phyloP scores from a whole-genome alignment of 257 asterid species.

The Forsythia suspensa region DNA sequence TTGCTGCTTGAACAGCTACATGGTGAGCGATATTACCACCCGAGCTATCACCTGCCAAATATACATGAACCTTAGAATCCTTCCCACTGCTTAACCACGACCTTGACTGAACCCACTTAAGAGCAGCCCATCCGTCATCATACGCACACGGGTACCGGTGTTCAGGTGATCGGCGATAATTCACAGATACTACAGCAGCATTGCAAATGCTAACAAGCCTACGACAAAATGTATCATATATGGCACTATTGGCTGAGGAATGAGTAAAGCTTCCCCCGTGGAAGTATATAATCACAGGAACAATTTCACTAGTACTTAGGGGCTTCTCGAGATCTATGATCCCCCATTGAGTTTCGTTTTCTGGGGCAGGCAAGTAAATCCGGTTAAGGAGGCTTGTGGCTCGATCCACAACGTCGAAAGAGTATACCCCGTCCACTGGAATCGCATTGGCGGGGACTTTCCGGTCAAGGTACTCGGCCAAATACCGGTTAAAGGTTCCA shows the following conservation, averaged over 20 bases:
- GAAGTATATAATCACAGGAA: constrained; percentile 16
- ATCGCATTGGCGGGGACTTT: constrained; percentile 1
- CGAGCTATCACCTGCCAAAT: constrained; percentile 10
- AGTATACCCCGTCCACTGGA: constrained; percentile 22
- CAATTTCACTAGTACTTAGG: neutral
- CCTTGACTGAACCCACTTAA: constrained; percentile 13
- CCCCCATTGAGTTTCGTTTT: constrained; percentile 4
- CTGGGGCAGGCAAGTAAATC: constrained; percentile 11
- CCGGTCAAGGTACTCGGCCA: constrained; percentile 22
- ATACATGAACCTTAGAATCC: constrained; percentile 14
- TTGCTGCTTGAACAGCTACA: constrained; percentile 12
- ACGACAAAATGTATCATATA: constrained; percentile 13
- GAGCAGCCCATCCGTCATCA: constrained; percentile 18
- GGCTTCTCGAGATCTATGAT: constrained; percentile 16
- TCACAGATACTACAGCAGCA: constrained; percentile 15
- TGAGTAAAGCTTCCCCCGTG: constrained; percentile 23
- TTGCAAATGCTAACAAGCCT: constrained; percentile 14
- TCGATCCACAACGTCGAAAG: constrained; percentile 15
- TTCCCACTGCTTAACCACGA: constrained; percentile 20
- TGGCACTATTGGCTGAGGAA: constrained; percentile 21
- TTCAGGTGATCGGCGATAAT: constrained; percentile 13
- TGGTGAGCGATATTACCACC: constrained; percentile 20
- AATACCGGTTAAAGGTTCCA: constrained; percentile 16
- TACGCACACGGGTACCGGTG: constrained; percentile 14
- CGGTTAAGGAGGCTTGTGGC: constrained; percentile 18